Base-by-base conservation (phyloP, 805 yeast genomes). In the Cyberlindnera xylosilytica region DNA sequence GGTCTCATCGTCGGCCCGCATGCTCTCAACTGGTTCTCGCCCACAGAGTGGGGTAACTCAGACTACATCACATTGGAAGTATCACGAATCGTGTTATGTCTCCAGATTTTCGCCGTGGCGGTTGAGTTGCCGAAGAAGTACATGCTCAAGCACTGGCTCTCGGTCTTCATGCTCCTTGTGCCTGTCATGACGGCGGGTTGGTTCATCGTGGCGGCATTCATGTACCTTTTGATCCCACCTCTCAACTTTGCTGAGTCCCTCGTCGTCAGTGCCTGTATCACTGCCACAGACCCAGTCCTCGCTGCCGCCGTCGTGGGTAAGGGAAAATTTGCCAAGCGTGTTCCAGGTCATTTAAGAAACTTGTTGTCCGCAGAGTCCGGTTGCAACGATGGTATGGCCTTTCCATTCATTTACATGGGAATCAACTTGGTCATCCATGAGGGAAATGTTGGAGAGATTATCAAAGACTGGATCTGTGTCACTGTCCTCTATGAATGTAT, bases 301-400 rank as follows among this genome's bases (percentile, higher is more conserved):
- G 96, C 97, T 2, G 93, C 96, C 15, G 96, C 97, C 3, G 96
- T 89, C 29, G 96, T 89, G 10, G 96, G 96, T 62, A 89, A 86
- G 55, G 96, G 96, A 51, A 86, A 87, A 59, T 89, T 89, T 61
- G 96, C 96, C 12, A 78, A 78, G 56, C 76, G 96, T 42, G 95
- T 89, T 15, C 95, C 96, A 1, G 96, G 95, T n/a, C 97, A 89
- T 64, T 71, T 89, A 65, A 73, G 95, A 53, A 85, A 88, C 57
- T 64, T 89, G 36, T 68, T 90, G 20, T 78, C 90, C 23, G 95
- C 96, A 0, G 95, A 85, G 55, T 83, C 91, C 0, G 95, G 90
- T 4, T 85, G 96, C 60, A 89, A 89, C 62, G 97, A 89, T 58
- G 97, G 97, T 34, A 83, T 89, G 93, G 97, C 97, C 0, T 89